Percentiles rank a stretch among this genome's conserved stretches.
Conservation (phyloP, 169 alveolate species). For the Plasmodium cynomolgi region DNA sequence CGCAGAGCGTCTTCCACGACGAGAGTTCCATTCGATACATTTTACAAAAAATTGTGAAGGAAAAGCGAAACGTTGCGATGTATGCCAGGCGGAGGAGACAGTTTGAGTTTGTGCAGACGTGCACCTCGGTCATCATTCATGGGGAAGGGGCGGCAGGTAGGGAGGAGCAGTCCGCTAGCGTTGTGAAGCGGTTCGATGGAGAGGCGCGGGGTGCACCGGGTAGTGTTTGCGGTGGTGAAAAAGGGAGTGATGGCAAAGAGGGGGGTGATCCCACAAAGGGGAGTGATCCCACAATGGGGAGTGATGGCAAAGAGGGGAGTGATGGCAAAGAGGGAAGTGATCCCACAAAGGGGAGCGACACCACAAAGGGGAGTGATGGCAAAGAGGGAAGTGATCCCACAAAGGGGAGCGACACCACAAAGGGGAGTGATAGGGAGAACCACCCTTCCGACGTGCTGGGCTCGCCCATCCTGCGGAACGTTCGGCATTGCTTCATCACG, state of each 20-base stretch:
- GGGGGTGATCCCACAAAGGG: no score
- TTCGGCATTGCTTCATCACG: constrained; percentile 51
- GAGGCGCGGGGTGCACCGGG: neutral
- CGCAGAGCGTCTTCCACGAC: neutral
- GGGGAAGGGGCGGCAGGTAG: neutral
- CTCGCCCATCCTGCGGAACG: constrained; percentile 30
- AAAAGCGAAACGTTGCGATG: constrained; percentile 1
- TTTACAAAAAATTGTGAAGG: constrained; percentile 14
- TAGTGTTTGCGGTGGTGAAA: no score
- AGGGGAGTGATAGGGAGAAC: neutral
- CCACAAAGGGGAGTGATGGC: no score
- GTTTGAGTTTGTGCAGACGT: constrained; percentile 37
- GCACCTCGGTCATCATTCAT: constrained; percentile 38
- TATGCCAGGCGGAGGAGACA: constrained; percentile 7
- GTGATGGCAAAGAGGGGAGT: no score
- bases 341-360: no score
- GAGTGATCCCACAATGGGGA: no score
- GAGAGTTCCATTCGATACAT: neutral
- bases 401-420: no score
- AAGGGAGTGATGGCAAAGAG: no score
- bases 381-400: neutral
- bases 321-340: no score
- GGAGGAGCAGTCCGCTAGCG: no score
- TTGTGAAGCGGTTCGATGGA: neutral
- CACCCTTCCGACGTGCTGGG: neutral